Base-by-base conservation (phyloP, 768 basidiomycete genomes). In the Leccinum variicolor region DNA sequence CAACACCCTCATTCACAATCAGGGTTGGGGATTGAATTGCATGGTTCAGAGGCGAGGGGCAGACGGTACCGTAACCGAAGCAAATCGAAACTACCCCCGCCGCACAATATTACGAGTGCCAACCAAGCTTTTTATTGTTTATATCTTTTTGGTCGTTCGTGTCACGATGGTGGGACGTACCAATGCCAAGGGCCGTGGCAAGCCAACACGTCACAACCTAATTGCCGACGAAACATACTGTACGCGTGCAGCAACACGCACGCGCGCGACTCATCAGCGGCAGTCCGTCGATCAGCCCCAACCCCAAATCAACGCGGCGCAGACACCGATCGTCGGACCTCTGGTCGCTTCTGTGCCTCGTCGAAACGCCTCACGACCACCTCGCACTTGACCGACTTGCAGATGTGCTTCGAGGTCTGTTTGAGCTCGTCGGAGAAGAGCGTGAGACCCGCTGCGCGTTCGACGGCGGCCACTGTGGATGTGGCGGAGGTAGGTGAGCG, bases 351-450 rank as follows among this genome's bases (percentile, higher is more conserved):
- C 66, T 86, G 86, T 11, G 86, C 86, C 63, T 98, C 94, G 71
- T 99, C 95, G 64, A 98, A 99, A 61, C 86, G 81, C 41, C 94
- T 82, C 7, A 98, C 84, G 49, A 92, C 78, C 51, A 98, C 83
- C 59, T 95, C 84, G 68, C 97, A 99, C 74, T 90, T 88, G 14
- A 91, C 87, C 7, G 86, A 84, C 69, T 87, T 81, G 82, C 96
- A 99, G 39, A 99, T 89, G 65, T 94, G 87, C 65, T 86, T 92
- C 10, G 92, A 87, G 3, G 76, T 69, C 11, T 73, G 63, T 70
- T 95, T 96, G 64, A 97, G 75, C 25, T 79, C 79, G 43, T 90
- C 86, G 0, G 94, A 90, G 74, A 98, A 91, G n/a, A 98, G 75
- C 0, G 82, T 85, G 53, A 98, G 80, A 0, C 94, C 94, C 0